These are phyloP conservation scores for Diversispora epigaea DNA, from an alignment of 192 early-diverging fungal species.

Conservation along the genomic window DNA sequence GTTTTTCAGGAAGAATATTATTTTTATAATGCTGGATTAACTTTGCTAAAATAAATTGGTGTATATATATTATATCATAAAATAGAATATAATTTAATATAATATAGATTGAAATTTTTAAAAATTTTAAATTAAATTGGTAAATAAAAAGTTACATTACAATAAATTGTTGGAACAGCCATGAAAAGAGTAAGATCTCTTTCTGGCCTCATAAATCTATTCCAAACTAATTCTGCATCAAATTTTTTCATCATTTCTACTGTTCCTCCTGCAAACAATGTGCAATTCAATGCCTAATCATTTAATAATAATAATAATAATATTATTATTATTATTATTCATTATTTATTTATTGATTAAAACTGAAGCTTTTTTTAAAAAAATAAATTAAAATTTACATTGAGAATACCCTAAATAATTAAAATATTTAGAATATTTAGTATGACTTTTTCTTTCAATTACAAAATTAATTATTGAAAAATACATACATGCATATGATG, in stretches of 20 bases:
- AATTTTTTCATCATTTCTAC: conserved; percentile 76
- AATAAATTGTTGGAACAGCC: conserved; percentile 89
- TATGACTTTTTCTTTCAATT: background rate
- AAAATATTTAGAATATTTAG: conserved; percentile 7
- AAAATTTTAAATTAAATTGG: background rate
- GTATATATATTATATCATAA: background rate
- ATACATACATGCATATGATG: conserved; percentile 78
- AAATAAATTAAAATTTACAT: conserved; percentile 5
- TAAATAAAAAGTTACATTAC: conserved; percentile 31
- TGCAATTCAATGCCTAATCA: conserved; percentile 66
- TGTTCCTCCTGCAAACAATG: conserved; percentile 70
- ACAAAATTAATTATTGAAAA: background rate
- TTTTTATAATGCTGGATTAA: conserved; percentile 58
- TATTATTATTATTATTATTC: background rate
- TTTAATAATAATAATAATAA: conserved; percentile 14
- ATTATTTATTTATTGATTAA: no score
- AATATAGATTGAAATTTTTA: background rate
- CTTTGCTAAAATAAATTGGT: conserved; percentile 47
- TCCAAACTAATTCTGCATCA: conserved; percentile 64
- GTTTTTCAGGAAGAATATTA: conserved; percentile 40
- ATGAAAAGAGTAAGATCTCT: conserved; percentile 73
- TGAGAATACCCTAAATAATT: conserved; percentile 17
- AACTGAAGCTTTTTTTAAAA: conserved; percentile 16
- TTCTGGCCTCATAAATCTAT: conserved; percentile 53
- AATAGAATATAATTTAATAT: no score